A percentile compares a stretch with the other conserved stretches of the same genome.
Conservation (phyloP, 768 basidiomycete species). For the Trametes villosa region DNA sequence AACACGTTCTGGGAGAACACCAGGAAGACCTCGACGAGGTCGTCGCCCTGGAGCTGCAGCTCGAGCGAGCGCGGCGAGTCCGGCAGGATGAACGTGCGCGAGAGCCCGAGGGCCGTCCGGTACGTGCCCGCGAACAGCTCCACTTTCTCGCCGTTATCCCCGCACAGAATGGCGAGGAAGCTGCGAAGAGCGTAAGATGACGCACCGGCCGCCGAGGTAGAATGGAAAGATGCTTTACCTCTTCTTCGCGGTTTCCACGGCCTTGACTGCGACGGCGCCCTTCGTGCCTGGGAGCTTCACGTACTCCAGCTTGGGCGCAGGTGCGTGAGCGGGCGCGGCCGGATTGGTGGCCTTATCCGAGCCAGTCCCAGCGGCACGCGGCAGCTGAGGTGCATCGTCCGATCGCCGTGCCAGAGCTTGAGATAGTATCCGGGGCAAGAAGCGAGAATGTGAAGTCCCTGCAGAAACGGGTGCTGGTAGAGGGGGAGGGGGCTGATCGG, state of each 20-base stretch:
- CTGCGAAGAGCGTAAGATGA: constrained; percentile 40
- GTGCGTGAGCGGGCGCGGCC: constrained; percentile 50
- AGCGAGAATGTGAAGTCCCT: constrained; percentile 50
- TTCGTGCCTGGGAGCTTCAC: constrained; percentile 93
- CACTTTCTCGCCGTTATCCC: constrained; percentile 91
- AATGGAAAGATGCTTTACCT: constrained; percentile 53
- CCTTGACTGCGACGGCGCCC: constrained; percentile 79
- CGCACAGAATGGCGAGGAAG: constrained; percentile 91
- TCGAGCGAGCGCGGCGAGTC: constrained; percentile 89
- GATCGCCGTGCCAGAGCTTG: constrained; percentile 65
- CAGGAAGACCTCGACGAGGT: constrained; percentile 89
- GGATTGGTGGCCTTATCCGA: constrained; percentile 31
- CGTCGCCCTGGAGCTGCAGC: constrained; percentile 88
- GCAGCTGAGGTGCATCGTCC: constrained; percentile 52
- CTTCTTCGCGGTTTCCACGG: constrained; percentile 88
- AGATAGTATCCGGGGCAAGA: constrained; percentile 72
- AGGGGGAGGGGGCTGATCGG: constrained; percentile 34
- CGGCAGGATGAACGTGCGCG: constrained; percentile 91
- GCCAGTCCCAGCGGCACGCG: constrained; percentile 49
- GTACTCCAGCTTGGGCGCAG: constrained; percentile 87
- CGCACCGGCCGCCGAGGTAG: neutral
- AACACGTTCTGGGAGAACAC: constrained; percentile 93
- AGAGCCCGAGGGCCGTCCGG: constrained; percentile 84
- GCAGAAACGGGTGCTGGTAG: constrained; percentile 41
- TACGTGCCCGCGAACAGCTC: constrained; percentile 93